Evolutionary conservation across 768 basidiomycete species (phyloP), one percentile per base, ranked within the genome.

Genomic region (Mycena indigotica): DNA sequence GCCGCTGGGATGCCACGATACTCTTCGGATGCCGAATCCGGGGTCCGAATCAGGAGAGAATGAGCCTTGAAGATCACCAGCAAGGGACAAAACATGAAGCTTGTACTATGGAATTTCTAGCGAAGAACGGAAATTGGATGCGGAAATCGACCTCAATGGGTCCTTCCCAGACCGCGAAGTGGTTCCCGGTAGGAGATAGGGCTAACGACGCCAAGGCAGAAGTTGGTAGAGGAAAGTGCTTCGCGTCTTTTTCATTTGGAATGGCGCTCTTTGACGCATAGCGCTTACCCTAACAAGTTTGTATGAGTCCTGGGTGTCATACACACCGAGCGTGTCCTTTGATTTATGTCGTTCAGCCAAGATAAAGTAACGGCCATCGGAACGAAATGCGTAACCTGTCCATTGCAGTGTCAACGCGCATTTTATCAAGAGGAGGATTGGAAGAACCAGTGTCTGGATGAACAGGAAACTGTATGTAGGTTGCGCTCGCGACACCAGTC

Each of bases 321-420:
- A 97, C 3, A 97, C 75, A 23, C 93, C 92, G 0, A 94, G 69
- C 0, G 88, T 89, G 66, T 96, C 94, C 70, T 89, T 94, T 1
- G 92, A 95, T 64, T 89, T 89, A 69, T 96, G 94, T 21, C 92
- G 81, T 69, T 97, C 95, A 4, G 89, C 93, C 4, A 96, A 74
- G 23, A 93, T 75, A 65, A 96, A 88, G 70, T 95, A 95, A 13
- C 86, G 85, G 2, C 87, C 88, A 73, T 95, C 93, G 28, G 84
- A 70, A 40, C 89, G 83, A 69, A 93, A 93, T 24, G 88, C 80
- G 70, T 87, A 91, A 32, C 88, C 91, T 93, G 53, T 38, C n/a
- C 17, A 25, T 39, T 59, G 23, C n/a, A n/a, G n/a, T 28, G 30
- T 28, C 40, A 30, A 25, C 53, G 13, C 25, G 16, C 16, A 57